phyloP scores from a whole-genome alignment of 1,284 basidiomycete species.

The Ceratobasidium sp. region DNA sequence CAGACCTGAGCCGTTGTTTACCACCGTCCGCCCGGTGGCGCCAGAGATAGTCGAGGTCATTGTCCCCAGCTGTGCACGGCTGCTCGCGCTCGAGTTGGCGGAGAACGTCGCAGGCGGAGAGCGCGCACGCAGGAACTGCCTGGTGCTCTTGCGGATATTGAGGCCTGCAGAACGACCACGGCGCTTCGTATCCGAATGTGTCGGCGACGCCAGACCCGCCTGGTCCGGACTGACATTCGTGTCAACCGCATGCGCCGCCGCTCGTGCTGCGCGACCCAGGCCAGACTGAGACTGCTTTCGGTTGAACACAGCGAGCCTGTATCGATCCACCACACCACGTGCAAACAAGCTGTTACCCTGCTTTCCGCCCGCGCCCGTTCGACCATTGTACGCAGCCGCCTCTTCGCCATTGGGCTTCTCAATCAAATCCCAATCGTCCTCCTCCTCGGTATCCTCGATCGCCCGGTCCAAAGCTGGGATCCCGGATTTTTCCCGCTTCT shows the following conservation, averaged over 20 bases:
- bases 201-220: constrained; percentile 54
- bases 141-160: constrained; percentile 72
- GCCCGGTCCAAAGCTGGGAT: constrained; percentile 72
- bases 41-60: constrained; percentile 50
- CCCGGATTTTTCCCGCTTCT: constrained; percentile 80
- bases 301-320: constrained; percentile 75
- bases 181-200: constrained; percentile 61
- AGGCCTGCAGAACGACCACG: constrained; percentile 69
- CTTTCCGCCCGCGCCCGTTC: constrained; percentile 61
- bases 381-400: constrained; percentile 52
- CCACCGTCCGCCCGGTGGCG: constrained; percentile 9
- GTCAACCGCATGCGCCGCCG: neutral
- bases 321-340: constrained; percentile 81
- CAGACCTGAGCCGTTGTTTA: constrained; percentile 28
- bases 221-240: constrained; percentile 9
- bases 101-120: constrained; percentile 64
- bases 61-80: constrained; percentile 56
- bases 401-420: constrained; percentile 77
- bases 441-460: constrained; percentile 66
- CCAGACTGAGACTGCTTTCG: constrained; percentile 70
- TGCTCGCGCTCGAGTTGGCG: constrained; percentile 41
- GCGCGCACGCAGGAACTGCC: constrained; percentile 71
- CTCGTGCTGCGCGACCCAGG: constrained; percentile 50
- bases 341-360: constrained; percentile 79
- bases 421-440: constrained; percentile 87